Evolutionary conservation across 768 basidiomycete species (phyloP), one percentile per base, ranked within the genome.

Genomic region (Macrolepiota albuminosa): DNA sequence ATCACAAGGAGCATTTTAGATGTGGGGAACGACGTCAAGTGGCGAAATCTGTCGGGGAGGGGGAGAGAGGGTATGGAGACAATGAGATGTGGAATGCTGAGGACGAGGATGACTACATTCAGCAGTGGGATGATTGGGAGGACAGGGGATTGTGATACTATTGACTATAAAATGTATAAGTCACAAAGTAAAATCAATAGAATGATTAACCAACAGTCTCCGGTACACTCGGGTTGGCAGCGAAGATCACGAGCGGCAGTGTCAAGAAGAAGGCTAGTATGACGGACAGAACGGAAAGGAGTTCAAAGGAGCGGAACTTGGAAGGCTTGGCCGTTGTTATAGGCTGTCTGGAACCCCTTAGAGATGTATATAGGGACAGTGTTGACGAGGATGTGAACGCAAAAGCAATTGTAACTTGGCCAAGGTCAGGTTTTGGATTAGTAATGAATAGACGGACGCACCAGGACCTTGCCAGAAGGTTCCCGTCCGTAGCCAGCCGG

Each of bases 331-430:
- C 68, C 33, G 76, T 74, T 2, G 73, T 70, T 16, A 76, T 61
- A 6, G 76, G 70, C 55, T 74, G 76, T 10, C 71, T 56, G 6
- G 73, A 72, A 31, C 79, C 79, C 59, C 79, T 80, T 55, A 89
- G 70, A 3, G 87, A 83, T 40, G 83, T 76, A 62, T 88, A 89
- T 56, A 90, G 70, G 21, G 86, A 82, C 18, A 89, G 75, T 4
- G 89, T 88, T 60, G 82, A 80, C 6, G 83, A 75, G 1, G 88
- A 84, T 18, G 85, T 78, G 66, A 88, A 90, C 13, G 84, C 75
- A 68, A 91, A 90, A 9, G 84, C 81, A 26, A 78, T 80, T 21
- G 79, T 79, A 53, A 81, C 87, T 89, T 61, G 46, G 42, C 31
- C 26, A 40, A 34, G 13, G 10, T 43, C n/a, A 54, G 43, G 7